Base-by-base conservation (phyloP, 306 rosid genomes). In the Potentilla sterilis region DNA sequence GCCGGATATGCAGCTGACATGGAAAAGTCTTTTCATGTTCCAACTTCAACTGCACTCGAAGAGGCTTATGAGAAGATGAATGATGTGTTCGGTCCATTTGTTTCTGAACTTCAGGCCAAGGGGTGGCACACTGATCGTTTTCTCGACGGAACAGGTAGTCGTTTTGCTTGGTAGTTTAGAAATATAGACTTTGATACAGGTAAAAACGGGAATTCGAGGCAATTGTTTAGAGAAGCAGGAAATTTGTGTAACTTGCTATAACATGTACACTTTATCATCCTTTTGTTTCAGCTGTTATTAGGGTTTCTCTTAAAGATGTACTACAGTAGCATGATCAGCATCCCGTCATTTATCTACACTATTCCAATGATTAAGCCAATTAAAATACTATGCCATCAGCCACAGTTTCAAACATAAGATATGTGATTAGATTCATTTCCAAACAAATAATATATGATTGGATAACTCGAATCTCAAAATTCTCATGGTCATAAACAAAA, bases 61-160 rank as follows among this genome's bases (percentile, higher is more conserved):
- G 95, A 88, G 16, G 96, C 98, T 47, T 90, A 90, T 1, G 80
- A 86, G 79, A 94, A 86, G 84, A 89, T 92, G 97, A 88, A 87
- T 57, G 84, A 81, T 14, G 84, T 87, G 13, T 87, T 86, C 76
- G 81, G 74, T 78, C 79, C 89, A 6, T 92, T 94, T 82, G 74
- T 94, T 40, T 84, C 76, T 58, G 88, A 84, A 78, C 77, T 94
- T 38, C 97, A 88, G 83, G 88, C 79, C 84, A 92, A 87, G 83
- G 97, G 97, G 59, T 94, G 98, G 98, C 88, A 94, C 80, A 90
- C 98, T n/a, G 97, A 94, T 77, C 93, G 93, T 46, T 94, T 94
- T 87, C 88, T 94, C 16, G 91, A 90, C 47, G 98, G 96, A 66
- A 86, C 84, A 57, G 97, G 98, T 71, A 83, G 86, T 69, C 91